Evolutionary conservation across 2,329 filamentous ascomycete genomes (phyloP).

Genomic region (Aspergillus latus): DNA sequence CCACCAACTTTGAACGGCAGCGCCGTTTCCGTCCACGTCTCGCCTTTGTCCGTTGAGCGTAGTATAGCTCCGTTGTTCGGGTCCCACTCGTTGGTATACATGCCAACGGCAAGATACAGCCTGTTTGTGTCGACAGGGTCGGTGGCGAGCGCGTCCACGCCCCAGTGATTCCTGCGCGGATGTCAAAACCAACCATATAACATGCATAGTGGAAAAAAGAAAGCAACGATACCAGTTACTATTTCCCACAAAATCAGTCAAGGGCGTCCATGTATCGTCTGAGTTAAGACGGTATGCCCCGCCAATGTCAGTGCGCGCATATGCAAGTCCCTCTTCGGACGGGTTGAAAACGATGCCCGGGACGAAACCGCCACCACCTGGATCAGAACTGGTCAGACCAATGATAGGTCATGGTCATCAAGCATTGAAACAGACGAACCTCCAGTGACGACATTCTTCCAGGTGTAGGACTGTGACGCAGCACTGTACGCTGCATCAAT

Average conservation of each 20-base stretch:
- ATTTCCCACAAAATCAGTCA: slow-evolving; percentile 52
- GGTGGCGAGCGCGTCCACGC: slow-evolving; percentile 55
- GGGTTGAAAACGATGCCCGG: slow-evolving; percentile 57
- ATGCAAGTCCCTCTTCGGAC: slow-evolving; percentile 50
- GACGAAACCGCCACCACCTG: slow-evolving; percentile 58
- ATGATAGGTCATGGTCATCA: too few species aligned
- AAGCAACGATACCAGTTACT: slow-evolving; percentile 43
- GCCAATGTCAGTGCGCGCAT: slow-evolving; percentile 59
- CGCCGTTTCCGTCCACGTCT: slow-evolving; percentile 51
- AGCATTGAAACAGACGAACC: slow-evolving; percentile 7
- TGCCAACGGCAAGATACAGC: slow-evolving; percentile 56
- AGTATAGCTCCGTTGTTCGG: slow-evolving; percentile 57
- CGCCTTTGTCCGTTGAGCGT: slow-evolving; percentile 55
- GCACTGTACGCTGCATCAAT: slow-evolving; percentile 14
- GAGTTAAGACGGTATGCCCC: slow-evolving; percentile 57
- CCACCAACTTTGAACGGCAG: slow-evolving; percentile 62
- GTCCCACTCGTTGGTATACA: slow-evolving; percentile 63
- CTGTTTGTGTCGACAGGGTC: slow-evolving; percentile 53
- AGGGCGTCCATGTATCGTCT: slow-evolving; percentile 56
- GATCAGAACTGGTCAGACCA: not conserved
- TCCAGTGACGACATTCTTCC: slow-evolving; percentile 55
- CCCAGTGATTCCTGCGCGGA: slow-evolving; percentile 43
- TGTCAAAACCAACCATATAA: not conserved
- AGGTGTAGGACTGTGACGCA: slow-evolving; percentile 33
- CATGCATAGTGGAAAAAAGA: too few species aligned